Base-by-base conservation (phyloP, 2,329 filamentous ascomycete genomes). In the Geosmithia putterillii region DNA sequence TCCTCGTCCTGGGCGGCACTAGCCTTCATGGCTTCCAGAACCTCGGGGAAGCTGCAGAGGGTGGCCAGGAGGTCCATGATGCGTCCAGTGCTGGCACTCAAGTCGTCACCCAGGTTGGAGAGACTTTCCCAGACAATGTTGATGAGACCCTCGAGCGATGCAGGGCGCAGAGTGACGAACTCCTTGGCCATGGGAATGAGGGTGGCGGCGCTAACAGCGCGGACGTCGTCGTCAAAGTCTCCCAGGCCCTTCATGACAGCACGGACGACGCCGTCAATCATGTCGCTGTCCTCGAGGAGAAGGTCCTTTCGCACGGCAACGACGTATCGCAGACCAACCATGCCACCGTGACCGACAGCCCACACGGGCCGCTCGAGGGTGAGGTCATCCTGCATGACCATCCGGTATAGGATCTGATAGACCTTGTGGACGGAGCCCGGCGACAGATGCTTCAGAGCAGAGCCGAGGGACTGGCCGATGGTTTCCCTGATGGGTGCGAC, bases 1-100 rank as follows among this genome's bases (percentile, higher is more conserved):
- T 89, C 83, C 12, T 86, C 76, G 54, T 95, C 85, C 53, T 83
- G 73, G 7, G 79, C 78, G 7, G 90, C 90, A 44, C 94, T 95
- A 23, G 71, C 68, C 63, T 94, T 94, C 92, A 98, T 98, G 14
- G 90, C 85, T 47, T 90, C 80, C 25, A 98, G 67, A 7, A 96
- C 90, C 64, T 95, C 79, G 1, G 86, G 86, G 66, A 95, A 98
- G 49, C 88, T 84, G 66, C 92, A 98, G 2, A 98, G 77, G 47
- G 92, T 96, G 14, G 94, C 92, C 17, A 98, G 73, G 36, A 98
- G 75, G 60, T 98, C 94, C 94, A 98, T 98, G 44, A 98, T 94
- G 45, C 88, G 94, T 40, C 92, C 92, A 9, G 94, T 98, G 59
- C 92, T 96, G 4, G 92, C 92, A 59, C 89, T 96, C 17, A 98